These are phyloP conservation scores for Lachnellula cervina DNA, from an alignment of 2,329 filamentous ascomycete species.

Conservation along the genomic window DNA sequence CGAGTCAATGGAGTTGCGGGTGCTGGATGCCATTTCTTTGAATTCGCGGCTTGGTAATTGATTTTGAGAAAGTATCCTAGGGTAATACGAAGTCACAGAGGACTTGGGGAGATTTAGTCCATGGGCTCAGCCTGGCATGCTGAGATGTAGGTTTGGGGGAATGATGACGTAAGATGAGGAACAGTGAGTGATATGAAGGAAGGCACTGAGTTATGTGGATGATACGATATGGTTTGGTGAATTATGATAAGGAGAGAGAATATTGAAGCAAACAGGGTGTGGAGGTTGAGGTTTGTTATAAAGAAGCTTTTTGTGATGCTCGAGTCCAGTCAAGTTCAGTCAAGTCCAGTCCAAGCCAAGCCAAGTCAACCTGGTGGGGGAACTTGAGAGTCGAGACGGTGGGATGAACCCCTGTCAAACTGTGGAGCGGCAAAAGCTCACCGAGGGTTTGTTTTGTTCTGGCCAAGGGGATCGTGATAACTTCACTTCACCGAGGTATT, in stretches of 20 bases:
- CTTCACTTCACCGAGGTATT: too few species aligned
- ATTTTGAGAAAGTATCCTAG: neutral
- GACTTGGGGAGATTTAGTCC: neutral
- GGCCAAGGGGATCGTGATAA: too few species aligned
- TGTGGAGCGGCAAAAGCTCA: too few species aligned
- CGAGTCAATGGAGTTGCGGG: constrained; percentile 16
- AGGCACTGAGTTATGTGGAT: neutral
- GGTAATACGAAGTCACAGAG: neutral
- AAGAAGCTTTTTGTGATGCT: too few species aligned
- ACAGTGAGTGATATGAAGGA: neutral
- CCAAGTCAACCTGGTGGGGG: too few species aligned
- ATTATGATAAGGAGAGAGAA: neutral
- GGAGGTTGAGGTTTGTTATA: too few species aligned
- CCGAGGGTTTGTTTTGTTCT: too few species aligned
- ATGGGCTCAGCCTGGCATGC: constrained; percentile 1
- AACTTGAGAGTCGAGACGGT: too few species aligned
- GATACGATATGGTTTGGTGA: neutral
- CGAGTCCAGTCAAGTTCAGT: too few species aligned
- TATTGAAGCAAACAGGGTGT: too few species aligned
- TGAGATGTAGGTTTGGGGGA: neutral
- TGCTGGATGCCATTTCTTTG: constrained; percentile 17
- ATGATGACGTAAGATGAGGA: constrained; percentile 7
- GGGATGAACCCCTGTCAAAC: too few species aligned
- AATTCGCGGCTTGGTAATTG: neutral
- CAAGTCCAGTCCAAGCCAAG: too few species aligned